Conservation (phyloP, 2,329 filamentous ascomycete genomes). For the Cordyceps pruinosa region DNA sequence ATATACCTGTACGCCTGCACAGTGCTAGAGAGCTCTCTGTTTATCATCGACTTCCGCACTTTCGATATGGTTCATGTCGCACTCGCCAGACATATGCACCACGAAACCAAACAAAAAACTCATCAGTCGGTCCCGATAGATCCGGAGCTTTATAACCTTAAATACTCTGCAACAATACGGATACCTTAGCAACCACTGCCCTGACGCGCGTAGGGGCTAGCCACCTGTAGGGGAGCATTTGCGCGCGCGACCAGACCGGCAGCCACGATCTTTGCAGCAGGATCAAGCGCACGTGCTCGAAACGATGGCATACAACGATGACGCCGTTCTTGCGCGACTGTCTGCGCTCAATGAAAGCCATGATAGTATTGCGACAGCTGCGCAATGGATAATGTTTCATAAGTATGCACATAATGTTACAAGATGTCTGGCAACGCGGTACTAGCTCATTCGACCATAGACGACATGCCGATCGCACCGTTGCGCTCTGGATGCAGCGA, state of each 20-base stretch:
- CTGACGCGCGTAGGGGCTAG: neutral
- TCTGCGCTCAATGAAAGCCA: constrained; percentile 95
- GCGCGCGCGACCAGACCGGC: neutral
- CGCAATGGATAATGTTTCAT: constrained; percentile 99
- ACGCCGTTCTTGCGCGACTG: constrained; percentile 89
- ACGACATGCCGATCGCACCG: constrained; percentile 85
- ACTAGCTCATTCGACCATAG: constrained; percentile 37
- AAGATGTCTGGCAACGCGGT: constrained; percentile 5
- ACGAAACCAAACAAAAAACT: neutral
- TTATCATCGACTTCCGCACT: neutral
- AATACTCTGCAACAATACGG: neutral
- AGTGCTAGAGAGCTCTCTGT: neutral
- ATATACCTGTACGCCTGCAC: neutral
- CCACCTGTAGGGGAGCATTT: neutral
- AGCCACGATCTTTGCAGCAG: neutral
- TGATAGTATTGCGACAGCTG: constrained; percentile 91
- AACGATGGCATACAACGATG: constrained; percentile 87
- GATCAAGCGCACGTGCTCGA: constrained; percentile 15
- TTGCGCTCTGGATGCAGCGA: constrained; percentile 83
- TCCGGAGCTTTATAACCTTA: no score
- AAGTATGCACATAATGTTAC: constrained; percentile 50
- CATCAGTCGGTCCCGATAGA: no score
- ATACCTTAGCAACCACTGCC: neutral
- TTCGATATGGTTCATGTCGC: no score
- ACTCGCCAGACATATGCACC: neutral